Base-by-base conservation (phyloP, 345 rosid genomes). In the Boechera divaricarpa region DNA sequence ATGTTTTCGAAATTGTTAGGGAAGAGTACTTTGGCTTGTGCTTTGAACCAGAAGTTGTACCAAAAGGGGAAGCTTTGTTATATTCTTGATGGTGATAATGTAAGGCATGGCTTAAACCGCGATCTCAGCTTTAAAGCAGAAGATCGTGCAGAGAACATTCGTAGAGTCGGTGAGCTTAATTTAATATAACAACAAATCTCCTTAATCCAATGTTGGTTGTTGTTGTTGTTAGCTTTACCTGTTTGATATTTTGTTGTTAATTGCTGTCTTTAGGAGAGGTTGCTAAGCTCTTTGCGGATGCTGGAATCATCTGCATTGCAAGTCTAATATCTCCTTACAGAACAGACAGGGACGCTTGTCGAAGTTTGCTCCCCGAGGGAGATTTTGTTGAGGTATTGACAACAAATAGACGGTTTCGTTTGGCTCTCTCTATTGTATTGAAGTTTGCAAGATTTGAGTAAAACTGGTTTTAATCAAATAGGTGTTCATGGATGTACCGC, bases 11-110 rank as follows among this genome's bases (percentile, higher is more conserved):
- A 7, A 28, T 63, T 76, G 5, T 68, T 70, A 91, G 94, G 94
- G 48, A 91, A 91, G 83, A 91, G 94, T 82, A 89, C 92, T 65
- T 44, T 91, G 82, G 97, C 97, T 5, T 91, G 93, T 76, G 91
- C 94, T 77, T 65, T 89, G 70, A 85, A 85, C 56, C 85, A 78
- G 29, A 83, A 56, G 72, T 74, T 89, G 74, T 87, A 88, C 54
- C 74, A 73, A 53, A 88, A 82, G 77, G 89, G 93, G 60, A 91
- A 91, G 75, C 77, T 91, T 66, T 70, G 91, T 65, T 89, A 88
- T 81, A 76, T 91, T 74, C 94, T 89, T 7, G 97, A 89, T 66
- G 97, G 94, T 18, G 94, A 91, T 83, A 91, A 91, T 74, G 85
- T 90, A 42, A 83, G 90, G 36, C 94, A 91, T 74, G 91, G 94